Evolutionary conservation across 2,329 filamentous ascomycete species (phyloP).

Genomic region (Colletotrichum chlorophyti): DNA sequence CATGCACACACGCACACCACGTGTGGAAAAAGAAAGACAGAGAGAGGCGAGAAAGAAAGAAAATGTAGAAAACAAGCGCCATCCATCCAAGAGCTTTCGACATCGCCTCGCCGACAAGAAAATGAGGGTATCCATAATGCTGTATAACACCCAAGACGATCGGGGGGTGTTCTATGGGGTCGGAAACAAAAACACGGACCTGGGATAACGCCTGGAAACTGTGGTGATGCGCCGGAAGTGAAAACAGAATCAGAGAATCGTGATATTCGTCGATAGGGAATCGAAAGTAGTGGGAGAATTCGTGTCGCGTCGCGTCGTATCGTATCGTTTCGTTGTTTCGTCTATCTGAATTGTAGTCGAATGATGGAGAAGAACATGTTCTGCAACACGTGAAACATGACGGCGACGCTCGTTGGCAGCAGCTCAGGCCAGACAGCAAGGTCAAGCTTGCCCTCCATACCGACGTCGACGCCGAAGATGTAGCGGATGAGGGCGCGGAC

Average conservation of each 20-base stretch:
- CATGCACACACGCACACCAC: too few species aligned
- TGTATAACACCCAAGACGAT: neutral
- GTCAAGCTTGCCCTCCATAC: slow-evolving; percentile 69
- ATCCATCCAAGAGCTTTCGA: neutral
- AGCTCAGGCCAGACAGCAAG: slow-evolving; percentile 72
- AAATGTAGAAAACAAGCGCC: neutral
- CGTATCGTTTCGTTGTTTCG: neutral
- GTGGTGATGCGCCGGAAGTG: too few species aligned
- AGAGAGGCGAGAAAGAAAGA: slow-evolving; percentile 6
- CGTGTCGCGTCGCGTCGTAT: neutral
- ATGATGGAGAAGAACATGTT: slow-evolving; percentile 78
- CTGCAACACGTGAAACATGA: slow-evolving; percentile 72
- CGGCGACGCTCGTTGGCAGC: slow-evolving; percentile 69
- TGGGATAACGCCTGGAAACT: neutral
- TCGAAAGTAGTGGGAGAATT: neutral
- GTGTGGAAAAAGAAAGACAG: too few species aligned
- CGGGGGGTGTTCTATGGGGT: neutral
- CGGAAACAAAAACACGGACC: neutral
- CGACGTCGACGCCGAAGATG: slow-evolving; percentile 68
- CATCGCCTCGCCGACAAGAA: neutral
- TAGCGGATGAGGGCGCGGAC: slow-evolving; percentile 64
- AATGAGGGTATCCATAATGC: neutral
- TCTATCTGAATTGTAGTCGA: slow-evolving; percentile 59
- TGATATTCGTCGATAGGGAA: too few species aligned
- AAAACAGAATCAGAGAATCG: too few species aligned